Percentiles rank a stretch among this genome's conserved stretches.
Evolutionary conservation across 257 asterid genomes (phyloP).

Genomic region (Penstemon eatonii): DNA sequence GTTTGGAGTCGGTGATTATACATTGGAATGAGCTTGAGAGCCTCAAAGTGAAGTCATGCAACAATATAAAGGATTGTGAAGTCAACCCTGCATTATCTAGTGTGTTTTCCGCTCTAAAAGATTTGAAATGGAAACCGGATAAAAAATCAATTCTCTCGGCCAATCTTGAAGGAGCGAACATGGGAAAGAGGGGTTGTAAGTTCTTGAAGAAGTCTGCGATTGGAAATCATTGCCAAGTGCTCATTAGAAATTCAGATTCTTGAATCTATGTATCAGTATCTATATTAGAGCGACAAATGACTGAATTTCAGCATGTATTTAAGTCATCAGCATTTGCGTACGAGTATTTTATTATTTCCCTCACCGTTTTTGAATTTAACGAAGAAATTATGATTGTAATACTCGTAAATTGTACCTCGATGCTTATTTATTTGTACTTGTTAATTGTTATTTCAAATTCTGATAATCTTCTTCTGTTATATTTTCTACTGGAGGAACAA

Average conservation of each 20-base stretch:
- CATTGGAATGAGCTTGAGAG: conserved; percentile 59
- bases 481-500: too few species aligned
- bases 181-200: conserved; percentile 58
- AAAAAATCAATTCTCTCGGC: conserved; percentile 48
- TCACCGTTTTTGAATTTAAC: not conserved
- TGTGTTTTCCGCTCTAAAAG: conserved; percentile 51
- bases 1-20: conserved; percentile 57
- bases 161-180: conserved; percentile 54
- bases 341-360: not conserved
- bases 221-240: conserved; percentile 60
- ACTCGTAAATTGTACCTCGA: too few species aligned
- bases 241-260: conserved; percentile 31
- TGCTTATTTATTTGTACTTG: too few species aligned
- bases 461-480: too few species aligned
- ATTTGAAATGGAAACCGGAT: conserved; percentile 72
- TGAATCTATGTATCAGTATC: not conserved
- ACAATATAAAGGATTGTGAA: conserved; percentile 62
- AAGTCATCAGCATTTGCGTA: conserved; percentile 1
- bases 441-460: too few species aligned
- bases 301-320: not conserved
- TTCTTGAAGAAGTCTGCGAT: conserved; percentile 56
- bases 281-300: not conserved
- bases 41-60: conserved; percentile 62
- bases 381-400: not conserved
- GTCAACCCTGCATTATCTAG: conserved; percentile 45